Evolutionary conservation across 2,329 filamentous ascomycete species (phyloP), one percentile per base, ranked within the genome.

Genomic region (Proliferodiscus dingleyae): DNA sequence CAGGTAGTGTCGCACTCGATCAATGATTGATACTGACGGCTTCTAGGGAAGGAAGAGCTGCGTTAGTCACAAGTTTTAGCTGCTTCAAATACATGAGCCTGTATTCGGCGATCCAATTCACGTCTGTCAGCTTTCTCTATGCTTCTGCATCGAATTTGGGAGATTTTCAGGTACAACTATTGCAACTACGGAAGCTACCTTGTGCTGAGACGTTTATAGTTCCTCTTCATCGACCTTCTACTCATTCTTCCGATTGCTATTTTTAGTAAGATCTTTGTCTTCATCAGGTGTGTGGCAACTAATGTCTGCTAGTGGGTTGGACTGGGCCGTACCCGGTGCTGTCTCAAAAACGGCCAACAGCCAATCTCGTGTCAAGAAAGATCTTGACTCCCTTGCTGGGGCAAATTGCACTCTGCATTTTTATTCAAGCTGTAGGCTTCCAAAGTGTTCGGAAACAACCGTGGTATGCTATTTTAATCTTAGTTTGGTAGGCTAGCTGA

Each of bases 51-150:
- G 93, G 93, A 16, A 83, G 94, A 52, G 91, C 91, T 16, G 88
- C 94, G 26, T 76, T 98, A 26, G 90, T 97, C n/a, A 98, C 93
- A 10, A 95, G 89, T 67, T 98, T 98, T 71, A 94, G 88, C 70
- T 98, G 93, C 71, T 98, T 98, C 77, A 98, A 97, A 71, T 98
- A 95, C 69, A 98, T 98, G 94, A 94, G 87, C 59, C 70, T 98
- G 54, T 98, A 98, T 71, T 97, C 90, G 2, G 91, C 93, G n/a
- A 98, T 98, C 55, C 93, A 98, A 66, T 98, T 98, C 71, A 95
- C 89, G 6, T 89, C 88, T 1, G 94, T 98, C 61, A 95, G 87
- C 74, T 96, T 98, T 64, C 76, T 98, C 13, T 98, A 98, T 66
- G 87, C 89, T 5, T 89, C 83, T 6, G 94, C 87, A 9, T 95